Evolutionary conservation across 345 rosid genomes (phyloP).

Genomic region (Balakata baccata): DNA sequence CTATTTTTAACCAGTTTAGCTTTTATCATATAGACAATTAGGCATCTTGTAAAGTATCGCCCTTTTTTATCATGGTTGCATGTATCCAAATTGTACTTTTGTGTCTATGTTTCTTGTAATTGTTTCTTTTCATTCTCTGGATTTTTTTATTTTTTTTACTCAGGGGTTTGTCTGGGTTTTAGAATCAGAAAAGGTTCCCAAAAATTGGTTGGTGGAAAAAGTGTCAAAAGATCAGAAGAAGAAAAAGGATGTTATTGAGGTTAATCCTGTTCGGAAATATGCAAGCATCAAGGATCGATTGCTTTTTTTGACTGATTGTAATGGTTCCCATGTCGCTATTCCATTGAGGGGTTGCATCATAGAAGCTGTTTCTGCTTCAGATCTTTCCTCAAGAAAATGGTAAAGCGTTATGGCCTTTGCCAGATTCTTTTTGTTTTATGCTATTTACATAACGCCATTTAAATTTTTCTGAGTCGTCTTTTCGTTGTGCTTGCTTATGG

Average conservation of each 20-base stretch:
- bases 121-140: background rate
- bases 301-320: constrained; percentile 50
- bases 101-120: background rate
- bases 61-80: background rate
- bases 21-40: background rate
- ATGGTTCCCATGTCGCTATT: constrained; percentile 43
- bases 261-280: constrained; percentile 53
- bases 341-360: constrained; percentile 56
- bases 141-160: constrained; percentile 2
- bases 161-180: constrained; percentile 89
- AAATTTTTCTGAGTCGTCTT: background rate
- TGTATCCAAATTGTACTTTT: background rate
- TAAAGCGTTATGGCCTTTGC: constrained; percentile 22
- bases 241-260: constrained; percentile 57
- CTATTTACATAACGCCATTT: background rate
- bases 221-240: constrained; percentile 54
- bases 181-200: constrained; percentile 58
- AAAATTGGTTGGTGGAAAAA: constrained; percentile 39
- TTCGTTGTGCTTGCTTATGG: background rate
- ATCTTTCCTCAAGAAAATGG: constrained; percentile 74
- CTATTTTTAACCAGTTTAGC: background rate
- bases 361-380: constrained; percentile 80
- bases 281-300: constrained; percentile 54
- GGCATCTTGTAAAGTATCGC: background rate
- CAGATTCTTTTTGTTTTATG: background rate